These are phyloP conservation scores for Chenopodium suecicum DNA, from an alignment of 148 eudicot genomes.

Conservation along the genomic window DNA sequence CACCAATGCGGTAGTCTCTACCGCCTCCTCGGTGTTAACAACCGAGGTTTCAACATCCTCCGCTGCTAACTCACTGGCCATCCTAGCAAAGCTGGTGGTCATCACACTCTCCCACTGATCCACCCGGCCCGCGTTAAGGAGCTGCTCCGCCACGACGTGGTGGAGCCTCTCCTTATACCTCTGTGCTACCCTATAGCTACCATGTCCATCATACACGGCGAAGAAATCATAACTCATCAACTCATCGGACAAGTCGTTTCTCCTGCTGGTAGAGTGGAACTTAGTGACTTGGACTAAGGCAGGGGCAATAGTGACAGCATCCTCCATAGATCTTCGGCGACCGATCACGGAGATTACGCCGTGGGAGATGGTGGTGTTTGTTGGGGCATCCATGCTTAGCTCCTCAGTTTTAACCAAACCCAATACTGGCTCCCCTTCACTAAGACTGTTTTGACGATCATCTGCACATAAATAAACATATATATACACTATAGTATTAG, in stretches of 20 bases:
- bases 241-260: background rate
- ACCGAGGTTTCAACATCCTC: background rate
- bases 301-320: constrained; percentile 30
- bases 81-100: constrained; percentile 28
- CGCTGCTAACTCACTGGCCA: constrained; percentile 34
- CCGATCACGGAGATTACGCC: constrained; percentile 43
- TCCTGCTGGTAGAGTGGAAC: background rate
- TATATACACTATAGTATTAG: background rate
- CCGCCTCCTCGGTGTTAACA: background rate
- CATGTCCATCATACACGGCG: constrained; percentile 48
- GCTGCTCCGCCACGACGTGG: constrained; percentile 26
- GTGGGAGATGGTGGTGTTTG: constrained; percentile 4
- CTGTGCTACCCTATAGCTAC: constrained; percentile 30
- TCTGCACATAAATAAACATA: background rate
- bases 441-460: background rate
- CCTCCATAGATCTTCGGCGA: constrained; percentile 44
- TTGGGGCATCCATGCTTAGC: background rate
- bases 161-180: constrained; percentile 40
- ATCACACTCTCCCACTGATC: constrained; percentile 37
- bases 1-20: constrained; percentile 44
- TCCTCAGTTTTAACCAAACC: background rate
- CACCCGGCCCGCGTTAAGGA: background rate
- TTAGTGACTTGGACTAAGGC: constrained; percentile 10
- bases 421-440: background rate
- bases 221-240: constrained; percentile 30